Evolutionary conservation across 768 basidiomycete genomes (phyloP), one percentile per base, ranked within the genome.

Genomic region (Phaffia tasmanica): DNA sequence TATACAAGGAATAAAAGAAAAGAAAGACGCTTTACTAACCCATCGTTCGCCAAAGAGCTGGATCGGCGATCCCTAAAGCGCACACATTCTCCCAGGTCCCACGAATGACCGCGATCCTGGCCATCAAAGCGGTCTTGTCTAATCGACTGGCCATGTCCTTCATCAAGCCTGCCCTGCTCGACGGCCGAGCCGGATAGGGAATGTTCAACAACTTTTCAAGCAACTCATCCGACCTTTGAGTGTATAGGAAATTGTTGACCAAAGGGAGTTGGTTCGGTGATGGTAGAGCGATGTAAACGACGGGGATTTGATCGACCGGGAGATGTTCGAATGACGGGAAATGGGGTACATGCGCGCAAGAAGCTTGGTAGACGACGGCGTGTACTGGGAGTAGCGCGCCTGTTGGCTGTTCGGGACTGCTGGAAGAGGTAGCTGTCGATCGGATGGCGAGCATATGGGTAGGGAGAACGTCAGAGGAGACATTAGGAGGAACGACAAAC

Each of bases 191-290:
- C 58, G 67, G 46, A 69, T 23, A 19, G 16, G n/a, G 57, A 63
- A 50, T 11, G 11, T 42, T 11, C 35, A 42, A 42, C 29, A 69
- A 63, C 3, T 62, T 29, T 1, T 53, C 57, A 23, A 69, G 67
- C 30, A 69, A 62, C 42, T 60, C 54, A 63, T 69, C 67, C 25
- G 67, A 56, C 25, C 67, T 23, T 49, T 69, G 67, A 2, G 67
- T 69, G 57, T 69, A 69, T 46, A 69, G 63, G 58, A 53, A 69
- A n/a, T 62, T 61, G 51, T 69, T 69, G 57, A 69, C 50, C 6
- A 57, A 25, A 25, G 67, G 67, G 16, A 69, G 57, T 9, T 62
- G 63, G 27, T 57, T 16, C 9, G 67, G 67, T 5, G 56, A 59
- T 4, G 67, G 67, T 9, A 69, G 56, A 5, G 62, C 64, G 57